Evolutionary conservation across 2,329 filamentous ascomycete genomes (phyloP).

Genomic region (Gliomastix tumulicola): DNA sequence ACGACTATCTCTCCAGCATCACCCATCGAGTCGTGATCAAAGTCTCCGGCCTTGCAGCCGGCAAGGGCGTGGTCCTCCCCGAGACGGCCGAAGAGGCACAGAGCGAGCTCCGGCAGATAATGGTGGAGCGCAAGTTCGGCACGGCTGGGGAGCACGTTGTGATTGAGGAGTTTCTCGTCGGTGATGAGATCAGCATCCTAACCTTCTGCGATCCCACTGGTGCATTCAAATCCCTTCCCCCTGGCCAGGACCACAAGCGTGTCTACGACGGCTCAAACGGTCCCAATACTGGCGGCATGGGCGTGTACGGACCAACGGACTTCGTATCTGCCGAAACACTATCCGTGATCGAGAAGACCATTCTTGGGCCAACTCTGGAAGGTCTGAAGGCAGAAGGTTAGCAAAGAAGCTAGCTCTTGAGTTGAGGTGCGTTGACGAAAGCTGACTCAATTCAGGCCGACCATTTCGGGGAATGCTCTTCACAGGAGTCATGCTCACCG

Average conservation of each 20-base stretch:
- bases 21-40: slow-evolving; percentile 64
- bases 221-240: slow-evolving; percentile 58
- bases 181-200: slow-evolving; percentile 63
- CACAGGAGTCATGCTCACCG: slow-evolving; percentile 80
- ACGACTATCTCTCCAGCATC: slow-evolving; percentile 53
- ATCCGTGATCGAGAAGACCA: slow-evolving; percentile 48
- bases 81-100: slow-evolving; percentile 50
- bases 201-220: slow-evolving; percentile 55
- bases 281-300: slow-evolving; percentile 71
- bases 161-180: slow-evolving; percentile 65
- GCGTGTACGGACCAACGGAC: slow-evolving; percentile 61
- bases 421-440: no score
- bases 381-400: slow-evolving; percentile 53
- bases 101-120: slow-evolving; percentile 57
- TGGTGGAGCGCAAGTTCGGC: slow-evolving; percentile 61
- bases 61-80: slow-evolving; percentile 50
- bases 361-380: slow-evolving; percentile 57
- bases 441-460: no score
- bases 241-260: slow-evolving; percentile 68
- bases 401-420: not conserved
- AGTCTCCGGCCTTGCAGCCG: slow-evolving; percentile 66
- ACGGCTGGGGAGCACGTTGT: slow-evolving; percentile 62
- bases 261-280: slow-evolving; percentile 62
- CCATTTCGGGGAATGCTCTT: slow-evolving; percentile 66
- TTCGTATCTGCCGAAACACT: slow-evolving; percentile 45